These are phyloP conservation scores for Viola odorata DNA, from an alignment of 345 rosid species.

Conservation along the genomic window DNA sequence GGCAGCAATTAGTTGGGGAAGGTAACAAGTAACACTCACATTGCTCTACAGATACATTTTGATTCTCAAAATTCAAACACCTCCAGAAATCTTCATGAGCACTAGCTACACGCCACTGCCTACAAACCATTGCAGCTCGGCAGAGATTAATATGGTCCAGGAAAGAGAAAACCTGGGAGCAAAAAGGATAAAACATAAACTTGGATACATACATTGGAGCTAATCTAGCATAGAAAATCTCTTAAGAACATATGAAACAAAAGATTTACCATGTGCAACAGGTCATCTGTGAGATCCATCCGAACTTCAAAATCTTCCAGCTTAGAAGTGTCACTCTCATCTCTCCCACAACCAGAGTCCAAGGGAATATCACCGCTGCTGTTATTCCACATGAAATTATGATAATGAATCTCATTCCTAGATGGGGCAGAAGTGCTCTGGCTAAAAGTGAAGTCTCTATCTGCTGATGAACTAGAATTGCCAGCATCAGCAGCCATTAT, in stretches of 20 bases:
- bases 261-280: conserved; percentile 72
- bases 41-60: conserved; percentile 67
- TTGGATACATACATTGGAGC: not conserved
- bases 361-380: conserved; percentile 36
- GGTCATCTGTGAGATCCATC: conserved; percentile 92
- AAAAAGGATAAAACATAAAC: conserved; percentile 3
- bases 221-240: not conserved
- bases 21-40: conserved; percentile 45
- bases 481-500: conserved; percentile 32
- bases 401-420: conserved; percentile 43
- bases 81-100: conserved; percentile 98
- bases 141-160: conserved; percentile 71
- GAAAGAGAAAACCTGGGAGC: conserved; percentile 79
- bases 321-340: conserved; percentile 38
- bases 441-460: conserved; percentile 29
- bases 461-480: conserved; percentile 29
- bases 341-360: conserved; percentile 35
- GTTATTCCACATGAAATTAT: conserved; percentile 55
- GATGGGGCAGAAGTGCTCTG: conserved; percentile 28
- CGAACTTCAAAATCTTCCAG: conserved; percentile 54
- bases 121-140: conserved; percentile 85
- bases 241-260: conserved; percentile 4
- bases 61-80: conserved; percentile 76
- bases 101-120: conserved; percentile 91
- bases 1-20: not conserved